Evolutionary conservation across 2,329 filamentous ascomycete genomes (phyloP), one percentile per base, ranked within the genome.

Genomic region (Sporothrix inflata): DNA sequence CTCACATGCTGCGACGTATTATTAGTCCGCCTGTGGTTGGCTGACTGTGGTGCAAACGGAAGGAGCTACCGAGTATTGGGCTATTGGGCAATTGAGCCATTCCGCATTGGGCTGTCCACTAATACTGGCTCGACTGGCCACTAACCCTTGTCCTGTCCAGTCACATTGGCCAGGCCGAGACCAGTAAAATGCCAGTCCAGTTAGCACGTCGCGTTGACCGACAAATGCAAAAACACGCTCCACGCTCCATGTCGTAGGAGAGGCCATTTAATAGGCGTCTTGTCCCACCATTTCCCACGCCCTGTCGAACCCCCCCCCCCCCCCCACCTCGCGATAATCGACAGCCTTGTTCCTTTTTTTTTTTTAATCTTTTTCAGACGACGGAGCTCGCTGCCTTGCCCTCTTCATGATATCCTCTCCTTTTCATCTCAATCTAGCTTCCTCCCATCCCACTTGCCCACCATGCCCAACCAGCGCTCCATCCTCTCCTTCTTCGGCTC

Each of bases 401-500:
- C 27, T 21, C 47, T 38, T 14, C 21, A 19, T 42, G 38, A 24
- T 24, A 12, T 38, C 12, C 11, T 24, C 19, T 0, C 11, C n/a
- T 14, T 7, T 63, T 4, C 16, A 6, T 49, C 19, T 19, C 47
- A 1, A 49, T 47, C 19, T 16, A 47, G 42, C 24, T 34, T 6
- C 24, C 19, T 51, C 63, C 14, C 4, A 45, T 2, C 19, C 9
- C 27, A 21, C 8, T 27, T 34, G 40, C 7, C 53, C 66, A 68
- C 24, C 30, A 76, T 75, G 75, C 49, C 72, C 27, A 69, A 70
- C 19, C 80, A 82, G 77, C 80, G 85, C 51, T 90, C 88, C 61
- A 90, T 91, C 76, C 86, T 85, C 70, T 89, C 87, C 70, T 91
- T 91, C 82, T 90, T 91, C 79, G 83, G 84, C 74, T 84, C 85